Evolutionary conservation across 1,139 yeast species (phyloP).

Genomic region (Pneumocystis jirovecii): DNA sequence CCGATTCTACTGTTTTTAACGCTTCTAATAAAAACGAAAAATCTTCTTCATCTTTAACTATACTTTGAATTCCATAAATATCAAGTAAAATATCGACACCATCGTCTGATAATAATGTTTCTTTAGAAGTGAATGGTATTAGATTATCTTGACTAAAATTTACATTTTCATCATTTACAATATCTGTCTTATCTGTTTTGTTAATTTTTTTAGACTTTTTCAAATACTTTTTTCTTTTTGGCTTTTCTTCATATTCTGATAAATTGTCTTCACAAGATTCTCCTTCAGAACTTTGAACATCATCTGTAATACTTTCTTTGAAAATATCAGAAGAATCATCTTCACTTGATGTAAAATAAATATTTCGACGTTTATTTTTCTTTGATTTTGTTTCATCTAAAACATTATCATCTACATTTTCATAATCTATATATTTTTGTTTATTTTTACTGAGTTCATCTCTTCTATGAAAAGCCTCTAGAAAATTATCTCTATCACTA

Average conservation of each 20-base stretch:
- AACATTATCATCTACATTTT: background rate
- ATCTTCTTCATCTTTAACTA: slow-evolving; percentile 66
- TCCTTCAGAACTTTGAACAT: background rate
- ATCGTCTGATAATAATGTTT: slow-evolving; percentile 20
- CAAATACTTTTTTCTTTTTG: slow-evolving; percentile 23
- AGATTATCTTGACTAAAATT: background rate
- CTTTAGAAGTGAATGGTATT: background rate
- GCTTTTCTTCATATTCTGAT: slow-evolving; percentile 24
- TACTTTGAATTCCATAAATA: slow-evolving; percentile 37
- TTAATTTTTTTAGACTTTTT: slow-evolving; percentile 13
- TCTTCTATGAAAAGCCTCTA: background rate
- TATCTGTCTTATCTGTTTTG: background rate
- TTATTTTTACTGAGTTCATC: background rate
- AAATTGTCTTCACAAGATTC: slow-evolving; percentile 7
- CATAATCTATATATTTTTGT: background rate
- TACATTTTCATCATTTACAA: background rate
- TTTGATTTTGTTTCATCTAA: background rate
- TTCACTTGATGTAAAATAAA: background rate
- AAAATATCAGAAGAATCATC: background rate
- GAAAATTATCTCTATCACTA: background rate
- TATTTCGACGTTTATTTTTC: background rate
- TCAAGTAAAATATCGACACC: slow-evolving; percentile 28
- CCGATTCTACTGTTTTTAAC: slow-evolving; percentile 21
- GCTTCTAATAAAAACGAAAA: slow-evolving; percentile 36
- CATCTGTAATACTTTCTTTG: background rate